Evolutionary conservation across 2,329 filamentous ascomycete genomes (phyloP), one percentile per base, ranked within the genome.

Genomic region (Colletotrichum coccodes): DNA sequence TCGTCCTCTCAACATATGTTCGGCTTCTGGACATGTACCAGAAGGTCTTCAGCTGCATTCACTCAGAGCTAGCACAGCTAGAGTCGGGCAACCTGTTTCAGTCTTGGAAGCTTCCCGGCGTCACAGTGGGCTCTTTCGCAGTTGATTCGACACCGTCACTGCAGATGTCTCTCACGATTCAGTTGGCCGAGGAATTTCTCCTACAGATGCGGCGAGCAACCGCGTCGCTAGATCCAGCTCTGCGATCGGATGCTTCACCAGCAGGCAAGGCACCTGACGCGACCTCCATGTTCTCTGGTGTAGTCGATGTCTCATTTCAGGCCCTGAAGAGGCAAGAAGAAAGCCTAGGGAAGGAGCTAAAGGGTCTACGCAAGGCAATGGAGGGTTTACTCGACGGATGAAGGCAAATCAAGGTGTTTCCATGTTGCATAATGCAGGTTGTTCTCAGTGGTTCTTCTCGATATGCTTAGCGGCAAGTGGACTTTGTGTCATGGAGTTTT

Each of bases 181-280:
- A 82, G 68, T 73, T 83, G n/a, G 81, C 78, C 6, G 79, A 82
- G 65, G 79, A 82, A 71, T 81, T 83, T 47, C 74, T 83, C 16
- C 73, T 72, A 34, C 76, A 78, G 34, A 77, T 82, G 28, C 75
- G 79, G 38, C 71, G 72, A 7, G 76, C 76, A n/a, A 78, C 79
- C 1, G 72, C 71, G 34, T 58, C 73, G 54, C 44, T 81, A 68
- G 78, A 77, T 64, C 60, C 74, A 32, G 68, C 21, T 54, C 71
- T 18, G 62, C 64, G 47, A 71, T 68, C 60, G 72, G 71, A 16
- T 32, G 58, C 6, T 42, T 54, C 38, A 28, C 36, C 23, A 18
- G 52, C 42, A 28, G 63, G 26, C 56, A 64, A 28, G 70, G 72
- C 8, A 68, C 54, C 6, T 66, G 74, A 72, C 21, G 69, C 70